A percentile compares a stretch with the other conserved stretches of the same genome.
These are phyloP conservation scores for Microbotryum lychnidis-dioicae DNA, from an alignment of 1,284 basidiomycete species.

Conservation along the genomic window DNA sequence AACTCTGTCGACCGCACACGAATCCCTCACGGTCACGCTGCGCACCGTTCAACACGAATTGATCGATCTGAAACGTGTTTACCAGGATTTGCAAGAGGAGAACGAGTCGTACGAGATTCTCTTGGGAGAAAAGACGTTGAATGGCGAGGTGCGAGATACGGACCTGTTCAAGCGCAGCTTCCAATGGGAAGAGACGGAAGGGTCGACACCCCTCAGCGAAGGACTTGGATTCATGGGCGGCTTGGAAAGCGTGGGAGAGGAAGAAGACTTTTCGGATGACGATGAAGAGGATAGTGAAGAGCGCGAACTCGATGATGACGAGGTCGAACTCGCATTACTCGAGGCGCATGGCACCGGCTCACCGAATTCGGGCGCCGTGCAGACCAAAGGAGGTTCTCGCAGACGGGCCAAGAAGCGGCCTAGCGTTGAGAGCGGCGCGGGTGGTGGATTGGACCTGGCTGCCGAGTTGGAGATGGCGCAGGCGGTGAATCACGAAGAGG, in stretches of 20 bases:
- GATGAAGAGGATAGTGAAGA: not conserved
- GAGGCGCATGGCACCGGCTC: constrained; percentile 24
- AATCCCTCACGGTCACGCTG: constrained; percentile 10
- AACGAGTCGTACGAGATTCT: constrained; percentile 92
- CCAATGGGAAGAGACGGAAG: constrained; percentile 11
- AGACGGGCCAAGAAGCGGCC: not conserved
- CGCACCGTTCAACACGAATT: constrained; percentile 26
- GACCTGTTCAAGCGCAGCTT: constrained; percentile 25
- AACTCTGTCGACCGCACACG: constrained; percentile 23
- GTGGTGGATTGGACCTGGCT: constrained; percentile 30
- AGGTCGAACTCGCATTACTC: constrained; percentile 20
- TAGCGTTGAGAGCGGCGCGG: not conserved
- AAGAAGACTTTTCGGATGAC: constrained; percentile 4
- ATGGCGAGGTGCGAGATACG: constrained; percentile 56
- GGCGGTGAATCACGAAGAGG: not conserved
- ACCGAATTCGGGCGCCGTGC: constrained; percentile 24
- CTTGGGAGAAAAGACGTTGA: constrained; percentile 76
- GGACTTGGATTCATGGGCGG: constrained; percentile 19
- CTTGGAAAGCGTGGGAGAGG: constrained; percentile 20
- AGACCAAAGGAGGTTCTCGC: constrained; percentile 1
- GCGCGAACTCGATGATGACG: constrained; percentile 8
- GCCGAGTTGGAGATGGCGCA: constrained; percentile 30
- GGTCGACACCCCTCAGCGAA: not conserved
- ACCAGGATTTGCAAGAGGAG: constrained; percentile 54
- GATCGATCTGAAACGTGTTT: constrained; percentile 33